phyloP scores from a whole-genome alignment of 345 rosid genomes.

The Populus alba region DNA sequence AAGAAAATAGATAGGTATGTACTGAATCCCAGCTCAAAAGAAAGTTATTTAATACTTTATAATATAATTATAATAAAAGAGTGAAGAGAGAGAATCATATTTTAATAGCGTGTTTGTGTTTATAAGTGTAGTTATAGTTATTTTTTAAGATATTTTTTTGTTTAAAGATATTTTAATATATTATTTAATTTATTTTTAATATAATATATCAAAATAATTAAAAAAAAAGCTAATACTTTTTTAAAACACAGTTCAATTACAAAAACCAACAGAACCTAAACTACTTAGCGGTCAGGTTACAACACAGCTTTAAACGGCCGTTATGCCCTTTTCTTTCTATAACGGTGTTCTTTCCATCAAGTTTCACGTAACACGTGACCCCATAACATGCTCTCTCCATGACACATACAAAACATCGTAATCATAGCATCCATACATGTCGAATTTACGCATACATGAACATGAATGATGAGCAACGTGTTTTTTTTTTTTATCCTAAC shows the following conservation, averaged over 20 bases:
- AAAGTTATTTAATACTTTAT: not conserved
- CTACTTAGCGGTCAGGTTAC: conserved; percentile 16
- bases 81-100: conserved; percentile 24
- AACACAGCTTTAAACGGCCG: conserved; percentile 33
- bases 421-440: conserved; percentile 1
- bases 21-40: conserved; percentile 14
- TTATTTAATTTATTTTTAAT: no score
- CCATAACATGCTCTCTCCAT: not conserved
- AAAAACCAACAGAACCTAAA: no score
- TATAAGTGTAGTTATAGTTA: fast-evolving
- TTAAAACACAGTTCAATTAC: no score
- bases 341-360: conserved; percentile 31
- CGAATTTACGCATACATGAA: not conserved
- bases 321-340: conserved; percentile 10
- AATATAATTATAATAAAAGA: not conserved
- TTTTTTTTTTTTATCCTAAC: no score
- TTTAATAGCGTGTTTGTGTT: not conserved
- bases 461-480: not conserved
- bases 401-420: not conserved
- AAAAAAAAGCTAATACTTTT: no score
- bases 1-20: not conserved
- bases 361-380: conserved; percentile 15
- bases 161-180: no score
- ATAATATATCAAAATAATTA: no score
- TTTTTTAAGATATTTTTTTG: no score